Conservation (phyloP, 441 rosid genomes). For the Theobroma grandiflorum region DNA sequence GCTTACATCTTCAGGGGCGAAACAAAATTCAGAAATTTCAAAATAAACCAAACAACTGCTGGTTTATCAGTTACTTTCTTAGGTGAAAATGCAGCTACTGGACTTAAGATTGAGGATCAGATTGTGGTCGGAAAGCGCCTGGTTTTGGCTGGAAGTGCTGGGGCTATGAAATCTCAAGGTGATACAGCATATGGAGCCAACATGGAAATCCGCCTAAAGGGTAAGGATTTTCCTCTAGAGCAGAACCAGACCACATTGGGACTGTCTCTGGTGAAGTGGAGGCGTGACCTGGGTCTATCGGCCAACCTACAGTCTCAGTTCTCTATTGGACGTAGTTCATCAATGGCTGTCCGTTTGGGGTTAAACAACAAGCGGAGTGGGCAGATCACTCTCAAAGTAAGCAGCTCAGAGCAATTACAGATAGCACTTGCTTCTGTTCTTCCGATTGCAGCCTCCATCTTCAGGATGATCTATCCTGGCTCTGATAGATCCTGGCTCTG, state of each 20-base stretch:
- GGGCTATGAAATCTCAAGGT: constrained; percentile 47
- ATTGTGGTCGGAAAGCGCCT: constrained; percentile 55
- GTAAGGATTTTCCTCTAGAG: constrained; percentile 48
- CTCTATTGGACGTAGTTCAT: constrained; percentile 47
- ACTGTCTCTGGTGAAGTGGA: constrained; percentile 57
- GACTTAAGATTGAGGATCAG: constrained; percentile 65
- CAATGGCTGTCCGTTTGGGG: constrained; percentile 50
- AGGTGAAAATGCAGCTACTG: constrained; percentile 59
- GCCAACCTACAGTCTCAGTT: constrained; percentile 63
- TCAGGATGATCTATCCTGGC: constrained; percentile 30
- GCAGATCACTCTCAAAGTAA: constrained; percentile 51
- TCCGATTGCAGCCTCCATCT: constrained; percentile 43
- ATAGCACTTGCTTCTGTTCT: constrained; percentile 49
- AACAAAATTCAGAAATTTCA: constrained; percentile 54
- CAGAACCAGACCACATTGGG: constrained; percentile 50
- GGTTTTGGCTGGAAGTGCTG: constrained; percentile 53
- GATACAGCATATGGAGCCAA: constrained; percentile 64
- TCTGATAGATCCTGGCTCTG: constrained; percentile 10
- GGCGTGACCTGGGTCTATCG: constrained; percentile 46
- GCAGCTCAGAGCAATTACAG: constrained; percentile 57
- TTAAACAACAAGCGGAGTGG: constrained; percentile 63
- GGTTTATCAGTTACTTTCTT: constrained; percentile 54
- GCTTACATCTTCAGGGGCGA: constrained; percentile 62
- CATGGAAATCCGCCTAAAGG: constrained; percentile 48
- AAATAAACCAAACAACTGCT: constrained; percentile 55